These are phyloP conservation scores for Verticillium longisporum DNA, from an alignment of 2,329 filamentous ascomycete species.

Conservation along the genomic window DNA sequence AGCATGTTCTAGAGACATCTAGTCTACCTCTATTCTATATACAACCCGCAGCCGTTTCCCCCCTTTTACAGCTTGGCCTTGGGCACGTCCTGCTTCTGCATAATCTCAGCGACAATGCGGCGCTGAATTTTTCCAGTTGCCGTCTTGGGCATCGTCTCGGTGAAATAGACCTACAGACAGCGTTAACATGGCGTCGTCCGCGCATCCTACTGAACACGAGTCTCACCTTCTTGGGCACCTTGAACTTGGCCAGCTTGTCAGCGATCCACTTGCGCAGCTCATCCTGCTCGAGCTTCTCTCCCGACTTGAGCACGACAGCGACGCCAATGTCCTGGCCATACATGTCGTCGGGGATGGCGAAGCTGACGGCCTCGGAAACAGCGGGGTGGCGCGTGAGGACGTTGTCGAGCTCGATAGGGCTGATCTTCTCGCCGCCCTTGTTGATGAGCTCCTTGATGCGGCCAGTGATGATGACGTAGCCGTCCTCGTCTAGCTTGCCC, in stretches of 20 bases:
- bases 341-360: constrained; percentile 74
- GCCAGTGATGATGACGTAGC: constrained; percentile 82
- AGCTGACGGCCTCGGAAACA: constrained; percentile 73
- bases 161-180: constrained; percentile 62
- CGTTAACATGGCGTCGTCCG: constrained; percentile 4
- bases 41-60: neutral
- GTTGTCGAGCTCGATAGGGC: constrained; percentile 82
- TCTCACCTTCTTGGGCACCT: constrained; percentile 72
- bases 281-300: constrained; percentile 45
- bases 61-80: constrained; percentile 45
- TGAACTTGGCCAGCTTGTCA: constrained; percentile 72
- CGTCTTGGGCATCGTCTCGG: constrained; percentile 80
- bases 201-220: neutral
- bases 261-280: constrained; percentile 63
- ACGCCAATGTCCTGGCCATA: constrained; percentile 79
- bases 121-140: constrained; percentile 88
- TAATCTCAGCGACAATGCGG: constrained; percentile 77
- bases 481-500: constrained; percentile 71
- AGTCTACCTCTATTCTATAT: neutral
- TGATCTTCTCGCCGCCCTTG: constrained; percentile 86
- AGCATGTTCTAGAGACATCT: neutral
- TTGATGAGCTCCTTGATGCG: constrained; percentile 91
- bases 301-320: constrained; percentile 66
- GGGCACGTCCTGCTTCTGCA: constrained; percentile 61
- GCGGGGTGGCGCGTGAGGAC: constrained; percentile 66